Percentiles rank a stretch among this genome's conserved stretches.
These are phyloP conservation scores for Yamadazyma laniorum DNA, from an alignment of 805 yeast genomes.

Conservation along the genomic window DNA sequence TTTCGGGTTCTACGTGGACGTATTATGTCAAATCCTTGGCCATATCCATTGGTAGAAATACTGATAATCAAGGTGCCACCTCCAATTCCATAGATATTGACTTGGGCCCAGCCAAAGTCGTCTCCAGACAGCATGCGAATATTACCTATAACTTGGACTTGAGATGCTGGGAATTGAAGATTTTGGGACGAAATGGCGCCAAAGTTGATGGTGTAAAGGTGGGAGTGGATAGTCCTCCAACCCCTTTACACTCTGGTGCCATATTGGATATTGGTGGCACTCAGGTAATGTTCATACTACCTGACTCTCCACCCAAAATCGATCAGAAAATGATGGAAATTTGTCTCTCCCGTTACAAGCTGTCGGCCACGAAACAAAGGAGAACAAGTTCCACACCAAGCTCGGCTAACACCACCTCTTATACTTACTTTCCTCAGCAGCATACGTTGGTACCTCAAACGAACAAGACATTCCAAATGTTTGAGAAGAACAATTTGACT, in stretches of 20 bases:
- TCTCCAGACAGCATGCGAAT: slow-evolving; percentile 83
- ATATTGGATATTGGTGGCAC: slow-evolving; percentile 94
- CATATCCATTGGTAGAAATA: slow-evolving; percentile 83
- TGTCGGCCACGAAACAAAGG: slow-evolving; percentile 20
- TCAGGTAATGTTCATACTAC: slow-evolving; percentile 97
- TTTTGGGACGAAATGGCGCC: slow-evolving; percentile 90
- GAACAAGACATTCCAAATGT: slow-evolving; percentile 52
- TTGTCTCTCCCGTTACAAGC: slow-evolving; percentile 34
- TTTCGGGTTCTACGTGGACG: slow-evolving; percentile 93
- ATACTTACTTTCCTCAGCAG: slow-evolving; percentile 19
- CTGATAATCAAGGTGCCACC: slow-evolving; percentile 33
- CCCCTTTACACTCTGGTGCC: slow-evolving; percentile 79
- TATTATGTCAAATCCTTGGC: slow-evolving; percentile 79
- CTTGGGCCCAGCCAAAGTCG: slow-evolving; percentile 97
- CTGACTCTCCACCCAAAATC: slow-evolving; percentile 78
- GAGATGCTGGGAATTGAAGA: slow-evolving; percentile 82
- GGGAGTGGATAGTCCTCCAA: slow-evolving; percentile 49
- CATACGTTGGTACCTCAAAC: slow-evolving; percentile 20
- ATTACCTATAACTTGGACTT: slow-evolving; percentile 72
- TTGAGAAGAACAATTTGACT: slow-evolving; percentile 40
- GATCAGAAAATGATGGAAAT: slow-evolving; percentile 46
- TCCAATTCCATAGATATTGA: slow-evolving; percentile 66
- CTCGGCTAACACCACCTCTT: slow-evolving; percentile 5
- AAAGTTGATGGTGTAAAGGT: slow-evolving; percentile 73
- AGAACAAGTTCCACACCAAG: slow-evolving; percentile 14